A percentile compares a stretch with the other conserved stretches of the same genome.
phyloP scores from a whole-genome alignment of 2,329 filamentous ascomycete species.

The Immersiporthe knoxdaviesiana region DNA sequence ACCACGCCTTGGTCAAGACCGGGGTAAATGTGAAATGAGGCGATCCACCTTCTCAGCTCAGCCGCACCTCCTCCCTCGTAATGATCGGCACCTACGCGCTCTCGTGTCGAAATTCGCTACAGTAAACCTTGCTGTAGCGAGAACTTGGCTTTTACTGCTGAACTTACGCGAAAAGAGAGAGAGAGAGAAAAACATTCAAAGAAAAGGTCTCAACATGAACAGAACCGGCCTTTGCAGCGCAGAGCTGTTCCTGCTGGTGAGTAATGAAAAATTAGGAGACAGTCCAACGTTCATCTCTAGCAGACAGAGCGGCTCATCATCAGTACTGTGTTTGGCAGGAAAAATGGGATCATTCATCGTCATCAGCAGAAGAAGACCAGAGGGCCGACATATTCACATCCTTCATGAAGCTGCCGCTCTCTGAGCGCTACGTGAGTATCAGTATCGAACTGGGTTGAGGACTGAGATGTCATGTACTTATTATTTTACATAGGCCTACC shows the following conservation, averaged over 20 bases:
- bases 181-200: no score
- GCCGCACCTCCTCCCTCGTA: no score
- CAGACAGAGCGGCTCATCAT: no score
- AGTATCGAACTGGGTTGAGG: neutral
- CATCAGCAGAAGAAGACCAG: neutral
- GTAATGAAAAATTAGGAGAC: neutral
- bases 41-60: no score
- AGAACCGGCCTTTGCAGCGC: neutral
- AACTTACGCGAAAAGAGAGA: no score
- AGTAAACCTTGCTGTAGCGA: no score
- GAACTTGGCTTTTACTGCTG: no score
- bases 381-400: neutral
- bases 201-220: neutral
- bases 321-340: neutral
- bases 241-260: neutral
- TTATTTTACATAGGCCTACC: neutral
- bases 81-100: no score
- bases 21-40: no score
- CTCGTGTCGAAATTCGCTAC: no score
- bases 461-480: neutral
- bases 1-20: no score
- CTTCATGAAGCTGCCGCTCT: neutral
- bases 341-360: neutral
- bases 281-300: neutral
- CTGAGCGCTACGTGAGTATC: slow-evolving; percentile 2